A percentile compares a stretch with the other conserved stretches of the same genome.
These are phyloP conservation scores for Talaromyces sp. DNA, from an alignment of 2,329 filamentous ascomycete species.

Conservation along the genomic window DNA sequence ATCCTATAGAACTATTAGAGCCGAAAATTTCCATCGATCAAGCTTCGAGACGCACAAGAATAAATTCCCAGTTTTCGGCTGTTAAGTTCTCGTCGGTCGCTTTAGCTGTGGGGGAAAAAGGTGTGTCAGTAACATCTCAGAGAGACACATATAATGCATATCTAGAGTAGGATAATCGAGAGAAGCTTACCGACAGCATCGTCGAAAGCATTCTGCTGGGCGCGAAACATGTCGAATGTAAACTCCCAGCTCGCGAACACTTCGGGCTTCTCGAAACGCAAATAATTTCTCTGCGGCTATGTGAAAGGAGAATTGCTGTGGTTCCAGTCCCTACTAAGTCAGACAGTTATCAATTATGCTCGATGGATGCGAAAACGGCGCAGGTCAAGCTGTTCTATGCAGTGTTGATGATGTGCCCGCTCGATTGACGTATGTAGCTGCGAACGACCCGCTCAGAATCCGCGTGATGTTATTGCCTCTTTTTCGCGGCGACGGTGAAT, in stretches of 20 bases:
- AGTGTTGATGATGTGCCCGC: background rate
- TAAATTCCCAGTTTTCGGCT: conserved; percentile 72
- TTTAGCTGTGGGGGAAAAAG: conserved; percentile 53
- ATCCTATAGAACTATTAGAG: conserved; percentile 42
- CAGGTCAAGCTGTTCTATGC: background rate
- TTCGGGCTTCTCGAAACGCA: background rate
- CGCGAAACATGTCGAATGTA: conserved; percentile 52
- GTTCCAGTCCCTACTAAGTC: background rate
- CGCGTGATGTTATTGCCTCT: background rate
- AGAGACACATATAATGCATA: too few relatives aligned
- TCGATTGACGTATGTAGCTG: background rate
- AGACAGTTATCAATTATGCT: background rate
- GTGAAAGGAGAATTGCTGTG: background rate
- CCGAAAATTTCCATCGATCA: background rate
- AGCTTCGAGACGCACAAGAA: conserved; percentile 50
- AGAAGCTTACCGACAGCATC: conserved; percentile 61
- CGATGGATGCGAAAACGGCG: background rate
- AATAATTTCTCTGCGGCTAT: background rate
- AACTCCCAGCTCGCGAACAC: background rate
- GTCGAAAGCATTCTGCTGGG: conserved; percentile 65
- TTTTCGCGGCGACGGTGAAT: background rate
- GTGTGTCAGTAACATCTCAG: background rate
- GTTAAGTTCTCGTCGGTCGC: conserved; percentile 98
- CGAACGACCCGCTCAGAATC: background rate
- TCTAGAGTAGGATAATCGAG: too few relatives aligned